Conservation (phyloP, 192 early-diverging fungal species). For the Gaertneriomyces sp. region DNA sequence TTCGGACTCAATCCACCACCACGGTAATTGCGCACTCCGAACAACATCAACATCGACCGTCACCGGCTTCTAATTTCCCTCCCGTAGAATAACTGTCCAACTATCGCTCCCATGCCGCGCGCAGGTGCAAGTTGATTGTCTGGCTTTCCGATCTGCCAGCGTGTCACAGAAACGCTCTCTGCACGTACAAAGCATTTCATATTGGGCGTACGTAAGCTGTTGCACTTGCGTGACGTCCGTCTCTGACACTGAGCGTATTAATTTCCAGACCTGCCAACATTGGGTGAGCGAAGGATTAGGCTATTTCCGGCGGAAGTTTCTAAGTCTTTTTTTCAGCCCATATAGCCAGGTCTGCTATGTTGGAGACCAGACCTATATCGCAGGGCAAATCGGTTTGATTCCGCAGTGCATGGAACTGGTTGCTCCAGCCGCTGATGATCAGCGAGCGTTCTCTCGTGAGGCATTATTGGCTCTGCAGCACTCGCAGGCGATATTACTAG, state of each 20-base stretch:
- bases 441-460: constrained; percentile 11
- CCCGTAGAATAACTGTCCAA: constrained; percentile 59
- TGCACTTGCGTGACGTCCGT: neutral
- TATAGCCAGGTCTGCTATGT: constrained; percentile 71
- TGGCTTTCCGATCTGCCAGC: constrained; percentile 39
- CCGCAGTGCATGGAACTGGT: constrained; percentile 63
- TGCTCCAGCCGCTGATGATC: neutral
- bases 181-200: constrained; percentile 82
- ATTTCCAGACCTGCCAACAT: constrained; percentile 74
- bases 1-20: constrained; percentile 73
- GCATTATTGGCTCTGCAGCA: constrained; percentile 8
- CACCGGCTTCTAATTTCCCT: neutral
- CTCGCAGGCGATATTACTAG: no score
- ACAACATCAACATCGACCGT: constrained; percentile 1
- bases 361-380: constrained; percentile 60
- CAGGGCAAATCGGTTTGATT: constrained; percentile 76
- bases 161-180: constrained; percentile 44
- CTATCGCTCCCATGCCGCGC: constrained; percentile 35
- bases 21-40: constrained; percentile 38
- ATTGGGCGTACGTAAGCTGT: constrained; percentile 65
- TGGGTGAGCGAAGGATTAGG: constrained; percentile 37
- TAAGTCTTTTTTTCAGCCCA: constrained; percentile 37
- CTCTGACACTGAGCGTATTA: neutral
- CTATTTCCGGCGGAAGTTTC: neutral
- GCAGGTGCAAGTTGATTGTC: constrained; percentile 64